A percentile compares a stretch with the other conserved stretches of the same genome.
phyloP scores from a whole-genome alignment of 768 basidiomycete species.

The Xerocomus potaroensis region DNA sequence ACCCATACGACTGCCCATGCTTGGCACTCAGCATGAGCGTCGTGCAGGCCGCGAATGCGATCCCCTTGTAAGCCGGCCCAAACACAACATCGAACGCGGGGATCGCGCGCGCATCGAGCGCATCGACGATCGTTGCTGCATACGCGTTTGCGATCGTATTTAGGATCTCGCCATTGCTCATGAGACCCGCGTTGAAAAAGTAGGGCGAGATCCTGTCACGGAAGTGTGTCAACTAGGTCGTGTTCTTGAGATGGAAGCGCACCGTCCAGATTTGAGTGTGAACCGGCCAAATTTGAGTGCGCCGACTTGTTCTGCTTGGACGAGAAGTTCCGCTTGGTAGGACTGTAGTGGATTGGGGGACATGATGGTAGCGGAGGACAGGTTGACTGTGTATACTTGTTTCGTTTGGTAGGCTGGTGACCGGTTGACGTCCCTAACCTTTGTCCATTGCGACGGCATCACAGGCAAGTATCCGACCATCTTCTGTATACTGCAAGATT shows the following conservation, averaged over 20 bases:
- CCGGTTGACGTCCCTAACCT: too few relatives aligned
- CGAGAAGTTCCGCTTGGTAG: slow-evolving; percentile 65
- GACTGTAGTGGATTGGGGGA: slow-evolving; percentile 31
- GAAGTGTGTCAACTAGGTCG: not conserved
- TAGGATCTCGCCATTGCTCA: slow-evolving; percentile 81
- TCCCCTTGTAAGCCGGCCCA: slow-evolving; percentile 97
- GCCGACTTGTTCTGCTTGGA: slow-evolving; percentile 60
- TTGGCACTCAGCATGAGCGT: slow-evolving; percentile 68
- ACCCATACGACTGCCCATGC: slow-evolving; percentile 64
- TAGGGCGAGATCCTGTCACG: slow-evolving; percentile 85
- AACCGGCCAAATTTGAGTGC: slow-evolving; percentile 91
- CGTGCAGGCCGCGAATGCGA: slow-evolving; percentile 85
- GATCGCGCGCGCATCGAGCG: slow-evolving; percentile 27
- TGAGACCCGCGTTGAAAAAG: slow-evolving; percentile 93
- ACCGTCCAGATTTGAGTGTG: slow-evolving; percentile 94
- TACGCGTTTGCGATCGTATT: slow-evolving; percentile 76
- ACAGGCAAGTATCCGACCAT: not conserved
- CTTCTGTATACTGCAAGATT: not conserved
- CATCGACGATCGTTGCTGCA: slow-evolving; percentile 69
- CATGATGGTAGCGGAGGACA: slow-evolving; percentile 12
- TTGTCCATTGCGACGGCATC: too few relatives aligned
- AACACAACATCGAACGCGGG: slow-evolving; percentile 78
- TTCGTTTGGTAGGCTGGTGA: too few relatives aligned
- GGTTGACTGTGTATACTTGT: too few relatives aligned
- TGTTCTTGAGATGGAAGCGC: slow-evolving; percentile 26